phyloP scores from a whole-genome alignment of 495 filamentous ascomycete genomes.

The Penicillium ochrochloron region DNA sequence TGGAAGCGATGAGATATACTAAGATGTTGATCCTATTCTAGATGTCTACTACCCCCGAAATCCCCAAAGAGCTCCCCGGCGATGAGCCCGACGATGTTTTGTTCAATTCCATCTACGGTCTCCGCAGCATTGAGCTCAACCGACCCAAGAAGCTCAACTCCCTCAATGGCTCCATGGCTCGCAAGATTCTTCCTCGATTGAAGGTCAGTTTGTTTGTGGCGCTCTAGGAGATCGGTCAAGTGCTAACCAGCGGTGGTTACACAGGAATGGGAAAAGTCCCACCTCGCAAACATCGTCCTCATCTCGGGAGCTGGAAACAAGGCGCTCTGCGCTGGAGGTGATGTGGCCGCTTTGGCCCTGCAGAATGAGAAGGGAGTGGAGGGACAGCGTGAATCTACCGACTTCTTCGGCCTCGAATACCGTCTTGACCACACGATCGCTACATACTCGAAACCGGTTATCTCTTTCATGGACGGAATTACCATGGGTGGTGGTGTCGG shows the following conservation, averaged over 20 bases:
- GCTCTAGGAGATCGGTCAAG: not conserved
- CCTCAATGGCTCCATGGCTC: constrained; percentile 89
- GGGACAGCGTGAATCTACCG: constrained; percentile 69
- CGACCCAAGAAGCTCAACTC: constrained; percentile 88
- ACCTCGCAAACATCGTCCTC: constrained; percentile 89
- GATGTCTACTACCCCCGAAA: constrained; percentile 60
- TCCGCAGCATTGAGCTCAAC: constrained; percentile 93
- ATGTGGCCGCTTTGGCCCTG: constrained; percentile 76
- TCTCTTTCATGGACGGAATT: constrained; percentile 96
- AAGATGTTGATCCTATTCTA: constrained; percentile 33
- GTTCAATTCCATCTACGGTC: constrained; percentile 83
- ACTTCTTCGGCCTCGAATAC: constrained; percentile 94
- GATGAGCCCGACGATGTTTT: constrained; percentile 91
- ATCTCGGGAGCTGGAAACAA: constrained; percentile 84
- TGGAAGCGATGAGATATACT: not conserved
- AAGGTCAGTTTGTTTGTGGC: constrained; percentile 47
- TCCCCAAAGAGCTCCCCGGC: constrained; percentile 58
- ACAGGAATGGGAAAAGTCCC: constrained; percentile 90
- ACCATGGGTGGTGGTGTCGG: constrained; percentile 99
- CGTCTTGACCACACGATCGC: constrained; percentile 91
- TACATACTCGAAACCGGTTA: constrained; percentile 90
- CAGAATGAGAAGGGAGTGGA: constrained; percentile 69
- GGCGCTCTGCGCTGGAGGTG: constrained; percentile 93
- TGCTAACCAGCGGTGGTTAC: constrained; percentile 26
- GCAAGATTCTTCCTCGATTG: constrained; percentile 86